Base-by-base conservation (phyloP, 169 alveolate genomes). In the Ichthyophthirius multifiliis region DNA sequence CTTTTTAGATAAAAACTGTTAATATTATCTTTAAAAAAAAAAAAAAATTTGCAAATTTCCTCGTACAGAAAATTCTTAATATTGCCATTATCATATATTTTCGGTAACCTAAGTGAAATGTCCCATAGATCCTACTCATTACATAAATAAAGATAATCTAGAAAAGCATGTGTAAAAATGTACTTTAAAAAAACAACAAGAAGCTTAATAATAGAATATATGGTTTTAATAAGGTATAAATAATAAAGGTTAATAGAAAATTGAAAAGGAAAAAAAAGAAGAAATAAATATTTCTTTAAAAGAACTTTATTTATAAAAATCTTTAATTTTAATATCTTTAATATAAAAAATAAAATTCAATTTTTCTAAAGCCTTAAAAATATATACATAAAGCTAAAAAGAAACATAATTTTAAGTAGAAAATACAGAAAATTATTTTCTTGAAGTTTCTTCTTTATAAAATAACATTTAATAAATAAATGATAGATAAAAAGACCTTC, bases 91-190 rank as follows among this genome's bases (percentile, higher is more conserved):
- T 16, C 77, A 67, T 20, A 5, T 67, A 67, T 34, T 37, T 35
- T 37, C 6, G 23, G 4, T 0, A 13, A 67, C 35, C 37, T 55
- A 31, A 74, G 62, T 43, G n/a, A 81, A 65, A 34, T 80, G 86
- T 39, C 86, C 86, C 2, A 31, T 80, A 32, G 86, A 80, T 39
- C 75, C 75, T 3, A 44, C 48, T 23, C 86, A 80, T 31, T 37
- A 67, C 30, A 75, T 80, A 0, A 39, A 37, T 43, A 65, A 43
- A 13, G 37, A 32, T 46, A 80, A 80, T 39, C 31, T 80, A 47
- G 75, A 80, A 10, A 67, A 80, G 32, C 86, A 80, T 71, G 43
- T 80, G 3, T 67, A 80, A 27, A 80, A 64, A 18, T 80, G 86
- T 27, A 37, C 65, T 45, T 64, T 55, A 47, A 18, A 41, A 10